Evolutionary conservation across 768 basidiomycete species (phyloP), one percentile per base, ranked within the genome.

Genomic region (Pleurotus sapidus): DNA sequence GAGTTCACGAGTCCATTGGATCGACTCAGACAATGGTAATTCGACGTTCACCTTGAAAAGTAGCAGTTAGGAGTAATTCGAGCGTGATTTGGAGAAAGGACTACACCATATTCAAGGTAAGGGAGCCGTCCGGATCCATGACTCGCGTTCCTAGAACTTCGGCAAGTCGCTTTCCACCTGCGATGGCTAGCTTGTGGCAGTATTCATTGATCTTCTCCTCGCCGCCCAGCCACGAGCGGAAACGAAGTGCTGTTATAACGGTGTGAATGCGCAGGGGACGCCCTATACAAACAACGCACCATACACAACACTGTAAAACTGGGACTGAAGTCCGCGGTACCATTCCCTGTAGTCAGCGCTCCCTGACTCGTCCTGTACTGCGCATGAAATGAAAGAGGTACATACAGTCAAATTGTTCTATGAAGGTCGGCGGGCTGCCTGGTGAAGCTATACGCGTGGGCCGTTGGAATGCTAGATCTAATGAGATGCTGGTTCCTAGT

Each of bases 51-150:
- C 72, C 77, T 78, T 38, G 30, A 30, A 9, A 30, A 9, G 30
- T 8, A 9, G 30, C 8, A 30, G 30, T 30, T 9, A 30, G 7
- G 30, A 30, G 30, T 7, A 7, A 30, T 30, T 30, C 6, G 2
- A 9, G 6, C 27, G 7, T 30, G 27, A n/a, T n/a, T n/a, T n/a
- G n/a, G n/a, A n/a, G n/a, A n/a, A n/a, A n/a, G n/a, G n/a, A n/a
- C n/a, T n/a, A n/a, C n/a, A n/a, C 91, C 91, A 95, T 93, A 61
- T 81, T 85, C 14, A 86, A 70, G 0, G 89, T 91, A 25, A 91
- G 70, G 6, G 56, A 51, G 11, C 78, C 78, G 1, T 74, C 73
- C 11, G 82, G 79, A 61, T 92, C 88, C 74, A 94, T 77, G 2
- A 87, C 74, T 1, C 57, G 61, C 0, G 91, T 94, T 2, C 83